These are phyloP conservation scores for Cystofilobasidium ferigula DNA, from an alignment of 768 basidiomycete genomes.

Conservation along the genomic window DNA sequence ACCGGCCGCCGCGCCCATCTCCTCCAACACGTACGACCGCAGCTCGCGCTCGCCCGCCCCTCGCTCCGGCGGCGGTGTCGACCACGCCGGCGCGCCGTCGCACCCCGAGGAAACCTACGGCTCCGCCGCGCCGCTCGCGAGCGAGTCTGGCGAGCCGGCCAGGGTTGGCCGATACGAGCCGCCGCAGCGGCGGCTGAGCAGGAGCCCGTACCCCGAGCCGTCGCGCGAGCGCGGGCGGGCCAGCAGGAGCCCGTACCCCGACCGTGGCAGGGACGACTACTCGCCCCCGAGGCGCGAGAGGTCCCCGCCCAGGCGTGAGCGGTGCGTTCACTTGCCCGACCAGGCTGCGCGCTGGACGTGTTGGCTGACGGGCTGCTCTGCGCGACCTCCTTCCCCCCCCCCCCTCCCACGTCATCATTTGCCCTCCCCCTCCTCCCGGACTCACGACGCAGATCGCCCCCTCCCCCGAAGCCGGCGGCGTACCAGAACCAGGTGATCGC, in stretches of 20 bases:
- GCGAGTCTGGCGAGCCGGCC: not conserved
- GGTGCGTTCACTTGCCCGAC: not conserved
- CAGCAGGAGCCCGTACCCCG: not conserved
- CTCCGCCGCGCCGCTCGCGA: not conserved
- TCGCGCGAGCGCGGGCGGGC: no score
- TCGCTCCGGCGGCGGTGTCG: no score
- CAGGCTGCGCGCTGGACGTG: no score
- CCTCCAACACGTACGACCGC: no score
- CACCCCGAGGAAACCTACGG: not conserved
- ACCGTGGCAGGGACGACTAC: not conserved
- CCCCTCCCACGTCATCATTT: not conserved
- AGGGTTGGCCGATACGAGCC: not conserved
- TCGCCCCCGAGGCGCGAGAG: no score
- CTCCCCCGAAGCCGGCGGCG: conserved; percentile 19
- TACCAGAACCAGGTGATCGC: conserved; percentile 16
- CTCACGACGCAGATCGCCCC: not conserved
- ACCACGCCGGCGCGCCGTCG: no score
- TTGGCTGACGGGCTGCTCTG: not conserved
- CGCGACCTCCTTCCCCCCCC: no score
- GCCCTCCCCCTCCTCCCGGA: not conserved
- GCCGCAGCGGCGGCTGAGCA: not conserved
- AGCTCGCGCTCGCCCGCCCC: no score
- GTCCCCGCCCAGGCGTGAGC: not conserved
- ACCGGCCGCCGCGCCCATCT: no score
- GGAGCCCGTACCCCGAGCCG: not conserved